Evolutionary conservation across 108 stramenopile species (phyloP).

Genomic region (Discostella stelligeroides): DNA sequence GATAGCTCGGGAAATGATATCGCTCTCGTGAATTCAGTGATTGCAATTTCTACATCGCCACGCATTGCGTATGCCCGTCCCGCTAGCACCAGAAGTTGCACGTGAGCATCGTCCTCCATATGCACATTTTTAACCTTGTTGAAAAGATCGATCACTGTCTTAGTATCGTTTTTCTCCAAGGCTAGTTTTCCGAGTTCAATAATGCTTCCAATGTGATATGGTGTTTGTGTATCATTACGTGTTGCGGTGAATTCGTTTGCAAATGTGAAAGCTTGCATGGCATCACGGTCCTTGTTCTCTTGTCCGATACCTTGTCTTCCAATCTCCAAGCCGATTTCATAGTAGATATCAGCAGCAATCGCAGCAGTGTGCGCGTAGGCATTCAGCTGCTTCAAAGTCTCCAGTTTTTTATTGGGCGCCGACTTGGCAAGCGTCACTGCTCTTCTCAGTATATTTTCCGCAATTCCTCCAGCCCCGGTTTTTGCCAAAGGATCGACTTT

Average conservation of each 20-base stretch:
- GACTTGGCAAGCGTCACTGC: constrained; percentile 45
- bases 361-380: constrained; percentile 44
- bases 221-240: constrained; percentile 42
- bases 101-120: constrained; percentile 43
- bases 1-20: constrained; percentile 32
- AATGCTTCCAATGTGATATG: constrained; percentile 39
- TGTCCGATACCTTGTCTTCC: constrained; percentile 21
- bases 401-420: constrained; percentile 25
- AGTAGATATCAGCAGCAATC: constrained; percentile 50
- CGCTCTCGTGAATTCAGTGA: constrained; percentile 43
- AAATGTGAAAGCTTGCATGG: constrained; percentile 33
- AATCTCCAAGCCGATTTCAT: constrained; percentile 49
- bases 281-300: constrained; percentile 26
- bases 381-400: constrained; percentile 30
- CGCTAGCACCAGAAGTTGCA: constrained; percentile 31
- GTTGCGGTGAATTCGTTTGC: constrained; percentile 43
- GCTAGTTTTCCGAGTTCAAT: constrained; percentile 43
- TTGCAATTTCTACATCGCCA: constrained; percentile 37
- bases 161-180: constrained; percentile 26
- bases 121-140: constrained; percentile 33
- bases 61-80: constrained; percentile 31
- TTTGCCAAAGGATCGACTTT: constrained; percentile 38
- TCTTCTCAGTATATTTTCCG: constrained; percentile 48
- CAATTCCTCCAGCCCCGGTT: constrained; percentile 48
- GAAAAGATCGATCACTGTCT: constrained; percentile 30